These are phyloP conservation scores for Beauveria sp. DNA, from an alignment of 2,329 filamentous ascomycete genomes.

Conservation along the genomic window DNA sequence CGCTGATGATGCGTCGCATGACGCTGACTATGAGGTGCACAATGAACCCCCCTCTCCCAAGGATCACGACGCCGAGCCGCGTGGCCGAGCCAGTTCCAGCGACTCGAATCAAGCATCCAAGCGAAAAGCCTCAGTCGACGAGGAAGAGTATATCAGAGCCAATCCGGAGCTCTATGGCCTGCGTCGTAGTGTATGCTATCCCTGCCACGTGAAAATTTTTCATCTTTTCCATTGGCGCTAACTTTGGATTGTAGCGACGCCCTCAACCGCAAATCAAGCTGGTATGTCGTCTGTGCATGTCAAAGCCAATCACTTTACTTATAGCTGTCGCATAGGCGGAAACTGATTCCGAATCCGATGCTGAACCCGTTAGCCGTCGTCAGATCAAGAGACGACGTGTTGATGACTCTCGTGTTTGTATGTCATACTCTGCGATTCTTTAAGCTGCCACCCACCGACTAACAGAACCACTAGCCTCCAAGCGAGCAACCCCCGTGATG, in stretches of 20 bases:
- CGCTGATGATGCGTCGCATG: constrained; percentile 52
- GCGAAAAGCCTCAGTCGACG: constrained; percentile 61
- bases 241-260: constrained; percentile 39
- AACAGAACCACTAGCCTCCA: constrained; percentile 41
- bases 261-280: constrained; percentile 51
- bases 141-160: constrained; percentile 78
- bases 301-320: neutral
- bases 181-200: constrained; percentile 72
- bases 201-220: constrained; percentile 14
- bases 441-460: constrained; percentile 14
- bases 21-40: constrained; percentile 71
- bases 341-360: constrained; percentile 65
- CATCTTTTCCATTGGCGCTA: constrained; percentile 19
- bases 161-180: constrained; percentile 95
- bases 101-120: constrained; percentile 64
- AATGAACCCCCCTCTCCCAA: constrained; percentile 39
- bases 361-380: constrained; percentile 48
- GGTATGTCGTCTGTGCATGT: constrained; percentile 31
- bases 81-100: constrained; percentile 58
- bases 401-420: constrained; percentile 57
- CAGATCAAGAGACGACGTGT: constrained; percentile 62
- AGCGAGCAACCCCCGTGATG: constrained; percentile 48
- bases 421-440: constrained; percentile 20
- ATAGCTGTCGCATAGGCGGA: constrained; percentile 31
- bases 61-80: constrained; percentile 15